phyloP scores from a whole-genome alignment of 306 rosid genomes.

The Vigna radiata region DNA sequence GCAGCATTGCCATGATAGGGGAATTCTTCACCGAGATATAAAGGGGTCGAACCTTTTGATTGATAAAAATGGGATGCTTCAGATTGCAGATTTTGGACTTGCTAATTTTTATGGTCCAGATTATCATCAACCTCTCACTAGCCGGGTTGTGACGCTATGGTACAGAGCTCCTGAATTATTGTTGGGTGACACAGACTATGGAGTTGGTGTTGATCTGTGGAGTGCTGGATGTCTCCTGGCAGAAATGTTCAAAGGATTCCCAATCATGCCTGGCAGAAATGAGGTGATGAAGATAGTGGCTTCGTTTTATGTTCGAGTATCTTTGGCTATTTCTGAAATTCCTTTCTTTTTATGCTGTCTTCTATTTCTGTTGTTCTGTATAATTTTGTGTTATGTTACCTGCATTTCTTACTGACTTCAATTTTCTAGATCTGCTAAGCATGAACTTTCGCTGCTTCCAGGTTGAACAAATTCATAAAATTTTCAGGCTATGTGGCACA shows the following conservation, averaged over 20 bases:
- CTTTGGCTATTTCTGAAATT: neutral
- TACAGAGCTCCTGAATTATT: slow-evolving; percentile 91
- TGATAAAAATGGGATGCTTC: slow-evolving; percentile 78
- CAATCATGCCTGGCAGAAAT: slow-evolving; percentile 80
- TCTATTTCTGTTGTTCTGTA: neutral
- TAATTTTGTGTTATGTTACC: slow-evolving; percentile 15
- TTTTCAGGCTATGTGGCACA: slow-evolving; percentile 88
- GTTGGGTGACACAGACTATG: slow-evolving; percentile 80
- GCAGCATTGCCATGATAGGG: slow-evolving; percentile 87
- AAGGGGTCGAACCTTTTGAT: slow-evolving; percentile 90
- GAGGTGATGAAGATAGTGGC: slow-evolving; percentile 59
- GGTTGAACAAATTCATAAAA: slow-evolving; percentile 93
- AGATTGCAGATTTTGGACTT: slow-evolving; percentile 95
- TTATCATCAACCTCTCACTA: slow-evolving; percentile 66
- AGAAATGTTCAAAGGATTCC: slow-evolving; percentile 79
- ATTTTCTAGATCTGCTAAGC: slow-evolving; percentile 26
- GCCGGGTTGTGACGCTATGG: slow-evolving; percentile 95
- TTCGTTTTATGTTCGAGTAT: neutral
- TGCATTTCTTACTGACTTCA: slow-evolving; percentile 3
- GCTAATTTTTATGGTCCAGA: slow-evolving; percentile 67
- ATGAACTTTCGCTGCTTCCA: slow-evolving; percentile 47
- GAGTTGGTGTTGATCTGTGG: slow-evolving; percentile 92
- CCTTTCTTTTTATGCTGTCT: neutral
- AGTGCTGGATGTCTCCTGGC: slow-evolving; percentile 94
- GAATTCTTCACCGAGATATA: slow-evolving; percentile 89